A percentile compares a stretch with the other conserved stretches of the same genome.
Evolutionary conservation across 441 rosid species (phyloP).

Genomic region (Corymbia citriodora): DNA sequence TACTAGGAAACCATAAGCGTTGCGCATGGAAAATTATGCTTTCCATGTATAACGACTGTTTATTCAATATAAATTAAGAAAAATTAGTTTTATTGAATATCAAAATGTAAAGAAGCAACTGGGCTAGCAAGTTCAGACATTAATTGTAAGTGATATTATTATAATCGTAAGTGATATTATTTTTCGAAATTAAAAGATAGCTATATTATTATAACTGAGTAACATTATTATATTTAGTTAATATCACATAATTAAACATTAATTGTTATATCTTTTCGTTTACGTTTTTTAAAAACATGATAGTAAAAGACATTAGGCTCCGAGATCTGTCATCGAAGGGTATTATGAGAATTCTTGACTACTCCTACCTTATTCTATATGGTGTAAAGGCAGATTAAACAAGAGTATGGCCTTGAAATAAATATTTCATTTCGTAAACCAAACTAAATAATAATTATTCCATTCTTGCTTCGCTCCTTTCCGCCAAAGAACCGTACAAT

Average conservation of each 20-base stretch:
- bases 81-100: background rate
- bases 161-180: background rate
- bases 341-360: background rate
- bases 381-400: background rate
- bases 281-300: background rate
- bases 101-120: too few species aligned
- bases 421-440: background rate
- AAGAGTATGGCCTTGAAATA: background rate
- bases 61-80: background rate
- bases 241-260: background rate
- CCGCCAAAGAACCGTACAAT: background rate
- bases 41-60: background rate
- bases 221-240: background rate
- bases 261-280: background rate
- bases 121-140: too few species aligned
- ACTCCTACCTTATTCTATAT: background rate
- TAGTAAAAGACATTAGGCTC: background rate
- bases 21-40: background rate
- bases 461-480: background rate
- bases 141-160: background rate
- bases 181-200: background rate
- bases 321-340: background rate
- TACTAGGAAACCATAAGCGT: accelerated
- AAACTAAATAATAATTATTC: background rate
- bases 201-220: background rate